Base-by-base conservation (phyloP, 2,329 filamentous ascomycete species). In the Trichoderma cornu-damae region DNA sequence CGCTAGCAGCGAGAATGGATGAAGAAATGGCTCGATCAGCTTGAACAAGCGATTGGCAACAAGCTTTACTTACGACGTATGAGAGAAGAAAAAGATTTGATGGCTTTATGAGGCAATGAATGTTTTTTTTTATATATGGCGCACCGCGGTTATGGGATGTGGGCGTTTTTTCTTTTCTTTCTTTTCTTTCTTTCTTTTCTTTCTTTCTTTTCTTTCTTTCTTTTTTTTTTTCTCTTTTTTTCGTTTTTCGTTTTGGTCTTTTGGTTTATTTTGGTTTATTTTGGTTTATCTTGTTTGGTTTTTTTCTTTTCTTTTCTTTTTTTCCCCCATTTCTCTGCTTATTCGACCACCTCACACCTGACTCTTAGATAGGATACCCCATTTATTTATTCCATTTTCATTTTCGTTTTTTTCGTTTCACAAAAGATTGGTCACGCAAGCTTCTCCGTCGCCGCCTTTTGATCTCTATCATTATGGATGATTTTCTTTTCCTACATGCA, bases 321-420 rank as follows among this genome's bases (percentile, higher is more conserved):
- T 65, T 63, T 69, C 68, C n/a, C n/a, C n/a, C n/a, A n/a, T n/a
- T n/a, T 22, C 16, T 24, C 11, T 37, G 28, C 20, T 35, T 55
- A n/a, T 20, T 43, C n/a, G 24, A 34, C 22, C 4, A 30, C 42
- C 12, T 22, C 34, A 34, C 28, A 40, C 26, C 28, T 26, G n/a
- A 18, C 37, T 65, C 61, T 57, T 72, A 71, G 69, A 71, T 69
- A 68, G 71, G 71, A 77, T 76, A 76, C 73, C 74, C 65, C 62
- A 26, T 65, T 62, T 66, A 28, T 44, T n/a, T 66, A 28, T 44
- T n/a, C 22, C 30, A 16, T 38, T 30, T 44, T 12, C 32, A 5
- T 16, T 49, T n/a, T n/a, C n/a, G n/a, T n/a, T n/a, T n/a, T n/a
- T n/a, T n/a, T 38, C 11, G 16, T 38, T 38, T 55, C 49, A 38